phyloP scores from a whole-genome alignment of 2,329 filamentous ascomycete genomes.

The Scedosporium aurantiacum region DNA sequence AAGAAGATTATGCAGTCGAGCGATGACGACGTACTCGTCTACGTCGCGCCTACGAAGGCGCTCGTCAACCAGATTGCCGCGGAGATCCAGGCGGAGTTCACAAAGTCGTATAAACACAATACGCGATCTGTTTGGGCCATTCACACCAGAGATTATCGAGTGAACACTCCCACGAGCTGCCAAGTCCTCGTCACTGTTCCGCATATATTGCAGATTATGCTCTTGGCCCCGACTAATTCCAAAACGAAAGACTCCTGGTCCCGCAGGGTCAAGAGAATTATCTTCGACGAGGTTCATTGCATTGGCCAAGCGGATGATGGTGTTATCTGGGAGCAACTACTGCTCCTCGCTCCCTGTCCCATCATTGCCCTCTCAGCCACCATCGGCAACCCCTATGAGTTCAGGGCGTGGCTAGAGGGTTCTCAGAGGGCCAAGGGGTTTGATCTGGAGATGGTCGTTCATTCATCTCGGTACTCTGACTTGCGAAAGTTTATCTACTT shows the following conservation, averaged over 20 bases:
- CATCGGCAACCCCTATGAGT: slow-evolving; percentile 62
- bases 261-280: slow-evolving; percentile 58
- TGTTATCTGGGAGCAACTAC: slow-evolving; percentile 66
- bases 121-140: slow-evolving; percentile 66
- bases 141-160: slow-evolving; percentile 62
- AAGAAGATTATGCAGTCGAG: slow-evolving; percentile 58
- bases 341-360: slow-evolving; percentile 63
- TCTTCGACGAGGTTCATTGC: slow-evolving; percentile 74
- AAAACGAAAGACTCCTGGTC: slow-evolving; percentile 47
- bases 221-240: slow-evolving; percentile 55
- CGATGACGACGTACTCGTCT: slow-evolving; percentile 62
- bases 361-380: slow-evolving; percentile 74
- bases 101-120: slow-evolving; percentile 49
- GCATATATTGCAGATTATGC: slow-evolving; percentile 69
- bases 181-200: slow-evolving; percentile 70
- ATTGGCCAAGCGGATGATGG: slow-evolving; percentile 70
- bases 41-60: slow-evolving; percentile 72
- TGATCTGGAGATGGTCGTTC: slow-evolving; percentile 56
- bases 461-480: slow-evolving; percentile 62
- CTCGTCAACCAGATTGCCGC: slow-evolving; percentile 76
- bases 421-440: slow-evolving; percentile 54
- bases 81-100: slow-evolving; percentile 64
- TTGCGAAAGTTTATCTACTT: slow-evolving; percentile 63
- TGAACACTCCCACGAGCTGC: slow-evolving; percentile 62
- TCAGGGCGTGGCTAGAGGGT: slow-evolving; percentile 54